Evolutionary conservation across 192 early-diverging fungal species (phyloP).

Genomic region (Mortierella claussenii): DNA sequence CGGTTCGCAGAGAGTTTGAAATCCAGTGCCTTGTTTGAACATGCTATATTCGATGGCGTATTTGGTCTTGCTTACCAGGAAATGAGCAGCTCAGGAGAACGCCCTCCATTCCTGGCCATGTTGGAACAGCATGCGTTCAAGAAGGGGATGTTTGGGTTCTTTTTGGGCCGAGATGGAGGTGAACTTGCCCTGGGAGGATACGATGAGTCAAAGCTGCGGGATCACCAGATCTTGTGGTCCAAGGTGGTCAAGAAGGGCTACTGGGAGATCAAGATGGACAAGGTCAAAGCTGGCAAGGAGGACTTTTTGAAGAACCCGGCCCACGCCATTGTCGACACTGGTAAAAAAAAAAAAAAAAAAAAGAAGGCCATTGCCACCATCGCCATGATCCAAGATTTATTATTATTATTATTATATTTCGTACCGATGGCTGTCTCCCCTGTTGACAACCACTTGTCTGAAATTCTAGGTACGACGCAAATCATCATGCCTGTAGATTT

Average conservation of each 20-base stretch:
- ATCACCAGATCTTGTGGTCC: slow-evolving; percentile 76
- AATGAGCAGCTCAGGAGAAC: slow-evolving; percentile 41
- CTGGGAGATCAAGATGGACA: slow-evolving; percentile 95
- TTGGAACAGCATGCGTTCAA: slow-evolving; percentile 26
- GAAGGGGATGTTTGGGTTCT: slow-evolving; percentile 42
- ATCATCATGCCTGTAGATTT: slow-evolving; percentile 44
- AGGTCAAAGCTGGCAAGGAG: slow-evolving; percentile 52
- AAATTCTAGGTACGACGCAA: slow-evolving; percentile 29
- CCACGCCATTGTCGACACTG: slow-evolving; percentile 47
- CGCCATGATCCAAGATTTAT: not conserved
- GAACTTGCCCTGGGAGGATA: slow-evolving; percentile 93
- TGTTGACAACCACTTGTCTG: not conserved
- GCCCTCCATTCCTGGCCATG: slow-evolving; percentile 44
- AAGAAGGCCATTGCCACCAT: not conserved
- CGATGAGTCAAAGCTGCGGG: slow-evolving; percentile 75
- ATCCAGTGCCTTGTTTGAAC: slow-evolving; percentile 31
- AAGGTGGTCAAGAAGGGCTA: slow-evolving; percentile 92
- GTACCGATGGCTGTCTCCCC: not conserved
- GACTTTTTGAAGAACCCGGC: slow-evolving; percentile 24
- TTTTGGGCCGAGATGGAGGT: slow-evolving; percentile 58
- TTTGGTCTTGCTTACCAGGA: slow-evolving; percentile 48
- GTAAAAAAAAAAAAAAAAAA: not conserved
- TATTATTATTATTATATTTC: not conserved
- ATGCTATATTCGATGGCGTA: slow-evolving; percentile 44
- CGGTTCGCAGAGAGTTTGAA: slow-evolving; percentile 43